These are phyloP conservation scores for Gracilaria vermiculophylla DNA, from an alignment of 23 red algal genomes.

Conservation along the genomic window DNA sequence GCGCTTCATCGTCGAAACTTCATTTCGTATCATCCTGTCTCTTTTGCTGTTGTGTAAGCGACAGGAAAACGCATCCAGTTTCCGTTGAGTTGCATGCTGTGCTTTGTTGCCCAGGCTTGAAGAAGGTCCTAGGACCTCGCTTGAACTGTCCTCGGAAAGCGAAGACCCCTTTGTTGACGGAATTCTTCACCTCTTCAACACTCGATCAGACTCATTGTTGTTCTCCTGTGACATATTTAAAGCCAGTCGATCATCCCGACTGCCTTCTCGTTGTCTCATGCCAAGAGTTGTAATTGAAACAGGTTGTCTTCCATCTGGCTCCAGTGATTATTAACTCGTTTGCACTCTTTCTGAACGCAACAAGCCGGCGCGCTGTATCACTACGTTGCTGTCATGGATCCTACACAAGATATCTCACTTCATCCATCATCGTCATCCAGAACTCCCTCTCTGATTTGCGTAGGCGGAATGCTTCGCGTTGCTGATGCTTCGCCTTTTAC, in stretches of 20 bases:
- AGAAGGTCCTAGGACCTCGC: too few species aligned
- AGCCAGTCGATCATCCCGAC: neutral
- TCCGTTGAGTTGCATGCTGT: too few species aligned
- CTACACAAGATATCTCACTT: neutral
- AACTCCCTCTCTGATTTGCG: conserved; percentile 24
- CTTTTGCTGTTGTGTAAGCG: too few species aligned
- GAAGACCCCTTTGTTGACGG: too few species aligned
- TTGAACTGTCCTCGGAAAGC: too few species aligned
- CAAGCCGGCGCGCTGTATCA: neutral
- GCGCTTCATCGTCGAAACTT: too few species aligned
- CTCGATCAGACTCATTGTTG: too few species aligned
- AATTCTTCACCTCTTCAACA: too few species aligned
- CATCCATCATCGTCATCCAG: neutral
- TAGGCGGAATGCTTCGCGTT: conserved; percentile 51
- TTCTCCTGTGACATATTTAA: neutral
- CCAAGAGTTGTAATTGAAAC: neutral
- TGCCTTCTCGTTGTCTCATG: neutral
- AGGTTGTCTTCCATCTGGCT: neutral
- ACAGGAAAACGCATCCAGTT: too few species aligned
- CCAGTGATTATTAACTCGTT: neutral
- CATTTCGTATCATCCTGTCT: too few species aligned
- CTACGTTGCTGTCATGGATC: neutral
- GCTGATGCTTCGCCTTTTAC: neutral
- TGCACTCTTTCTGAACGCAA: neutral
- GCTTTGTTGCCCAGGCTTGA: too few species aligned